phyloP scores from a whole-genome alignment of 1,284 basidiomycete genomes.

The Cutaneotrichosporon sp. region DNA sequence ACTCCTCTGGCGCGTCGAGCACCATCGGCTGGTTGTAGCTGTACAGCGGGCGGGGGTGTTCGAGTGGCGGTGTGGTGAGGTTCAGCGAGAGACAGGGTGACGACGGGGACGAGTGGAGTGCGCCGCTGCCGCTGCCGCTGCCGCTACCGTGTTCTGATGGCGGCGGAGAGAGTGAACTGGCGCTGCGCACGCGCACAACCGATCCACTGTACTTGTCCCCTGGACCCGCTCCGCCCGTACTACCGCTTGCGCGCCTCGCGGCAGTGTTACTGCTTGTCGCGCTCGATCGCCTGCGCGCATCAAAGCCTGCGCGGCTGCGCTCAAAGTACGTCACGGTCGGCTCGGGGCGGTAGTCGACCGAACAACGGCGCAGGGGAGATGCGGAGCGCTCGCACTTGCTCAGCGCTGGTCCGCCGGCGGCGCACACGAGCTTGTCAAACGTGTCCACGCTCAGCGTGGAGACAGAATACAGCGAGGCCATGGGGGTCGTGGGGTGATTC shows the following conservation, averaged over 20 bases:
- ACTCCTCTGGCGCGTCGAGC: too few species aligned
- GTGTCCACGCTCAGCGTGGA: slow-evolving; percentile 9
- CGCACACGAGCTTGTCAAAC: slow-evolving; percentile 2
- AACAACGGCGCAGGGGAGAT: neutral
- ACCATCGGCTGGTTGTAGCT: too few species aligned
- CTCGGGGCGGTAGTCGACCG: neutral
- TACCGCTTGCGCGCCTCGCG: neutral
- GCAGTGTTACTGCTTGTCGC: neutral
- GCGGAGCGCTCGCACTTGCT: neutral
- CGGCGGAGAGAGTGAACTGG: too few species aligned
- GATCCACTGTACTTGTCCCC: too few species aligned
- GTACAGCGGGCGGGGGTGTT: too few species aligned
- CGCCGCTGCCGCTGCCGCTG: too few species aligned
- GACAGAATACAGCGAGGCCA: slow-evolving; percentile 2
- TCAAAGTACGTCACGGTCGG: neutral
- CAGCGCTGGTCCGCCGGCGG: neutral
- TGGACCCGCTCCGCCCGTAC: neutral
- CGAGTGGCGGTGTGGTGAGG: too few species aligned
- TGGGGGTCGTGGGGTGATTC: too few species aligned
- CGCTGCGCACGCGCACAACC: too few species aligned
- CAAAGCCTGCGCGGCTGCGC: neutral
- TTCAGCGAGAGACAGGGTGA: too few species aligned
- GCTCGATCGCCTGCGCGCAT: neutral
- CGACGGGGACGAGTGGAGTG: too few species aligned
- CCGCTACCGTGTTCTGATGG: too few species aligned